Base-by-base conservation (phyloP, 768 basidiomycete species). In the Serendipita vermifera region DNA sequence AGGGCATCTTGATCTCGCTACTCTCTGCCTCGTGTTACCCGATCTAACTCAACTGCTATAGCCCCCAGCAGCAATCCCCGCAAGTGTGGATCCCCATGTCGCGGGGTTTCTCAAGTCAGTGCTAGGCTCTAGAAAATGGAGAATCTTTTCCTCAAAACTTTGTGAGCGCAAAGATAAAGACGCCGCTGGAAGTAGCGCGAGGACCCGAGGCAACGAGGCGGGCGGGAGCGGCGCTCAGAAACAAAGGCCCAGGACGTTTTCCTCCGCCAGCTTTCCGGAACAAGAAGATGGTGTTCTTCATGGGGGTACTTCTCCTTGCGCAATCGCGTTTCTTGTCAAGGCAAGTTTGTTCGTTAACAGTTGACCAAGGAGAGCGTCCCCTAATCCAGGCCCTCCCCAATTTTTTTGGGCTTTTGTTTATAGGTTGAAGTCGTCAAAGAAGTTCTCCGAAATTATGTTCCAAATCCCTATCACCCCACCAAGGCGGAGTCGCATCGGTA, bases 401-500 rank as follows among this genome's bases (percentile, higher is more conserved):
- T n/a, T n/a, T n/a, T n/a, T n/a, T n/a, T n/a, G n/a, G n/a, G n/a
- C n/a, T n/a, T n/a, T n/a, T n/a, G 17, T 41, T 17, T 7, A 26
- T 29, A 51, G 46, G 46, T 76, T 39, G 75, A 76, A 61, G 70
- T 76, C 17, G 75, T 76, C 61, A 76, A 76, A 57, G 72, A 75
- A 62, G 72, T 75, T 24, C 61, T 76, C 41, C 67, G 75, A 59
- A 73, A 67, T 5, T 77, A 68, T 59, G 75, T 77, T 53, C 75
- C 75, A n/a, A 74, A 76, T 62, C 76, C 75, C 59, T 76, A 77
- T 54, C 75, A 76, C 64, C 75, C 75, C 58, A 68, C 75, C 64
- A 77, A 77, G 60, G 74, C 74, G 2, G 62, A 75, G 29, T 61
- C 71, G 27, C 75, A 76, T 64, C 62, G 63, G 7, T 77, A 68